Evolutionary conservation across 441 rosid genomes (phyloP), one percentile per base, ranked within the genome.

Genomic region (Pelargonium fulgidum): DNA sequence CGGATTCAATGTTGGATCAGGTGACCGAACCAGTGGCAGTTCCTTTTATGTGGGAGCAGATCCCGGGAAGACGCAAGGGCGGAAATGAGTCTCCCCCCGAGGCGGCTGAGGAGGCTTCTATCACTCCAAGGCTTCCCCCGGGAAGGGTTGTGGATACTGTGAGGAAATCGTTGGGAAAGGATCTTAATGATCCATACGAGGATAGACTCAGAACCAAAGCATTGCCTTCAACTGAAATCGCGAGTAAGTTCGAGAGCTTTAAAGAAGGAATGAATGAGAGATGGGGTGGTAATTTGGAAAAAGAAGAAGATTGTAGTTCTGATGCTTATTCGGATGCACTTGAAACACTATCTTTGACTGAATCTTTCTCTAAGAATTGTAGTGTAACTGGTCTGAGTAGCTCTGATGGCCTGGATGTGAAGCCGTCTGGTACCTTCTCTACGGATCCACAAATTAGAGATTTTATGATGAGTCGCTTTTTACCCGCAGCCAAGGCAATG

Each of bases 401-500:
- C 64, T 70, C 73, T 17, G 89, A 85, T 47, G 71, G n/a, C n/a
- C n/a, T n/a, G n/a, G n/a, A n/a, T n/a, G n/a, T 67, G 44, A 77
- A 85, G 72, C 80, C 75, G 17, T 74, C 86, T 2, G 89, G 92
- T 45, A 78, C 84, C 47, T 83, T 83, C 73, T 75, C 85, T 2
- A 80, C 78, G 0, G 91, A 88, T 71, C 80, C 70, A 36, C 86
- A 79, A 64, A 81, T 86, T 58, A 83, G 82, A 17, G 95, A 93
- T 75, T 86, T 93, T 74, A 91, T 93, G 95, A 82, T 91, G 97
- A 84, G 81, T 11, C 93, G 99, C 42, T 93, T 93, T 88, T 84
- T 91, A 75, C 97, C 99, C n/a, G 99, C 99, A 42, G 95, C 99
- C 61, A 87, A 85, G 89, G 98, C 98, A 58, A 87, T 91, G 98